Conservation (phyloP, 768 basidiomycete species). For the Boletus tomentosulus region DNA sequence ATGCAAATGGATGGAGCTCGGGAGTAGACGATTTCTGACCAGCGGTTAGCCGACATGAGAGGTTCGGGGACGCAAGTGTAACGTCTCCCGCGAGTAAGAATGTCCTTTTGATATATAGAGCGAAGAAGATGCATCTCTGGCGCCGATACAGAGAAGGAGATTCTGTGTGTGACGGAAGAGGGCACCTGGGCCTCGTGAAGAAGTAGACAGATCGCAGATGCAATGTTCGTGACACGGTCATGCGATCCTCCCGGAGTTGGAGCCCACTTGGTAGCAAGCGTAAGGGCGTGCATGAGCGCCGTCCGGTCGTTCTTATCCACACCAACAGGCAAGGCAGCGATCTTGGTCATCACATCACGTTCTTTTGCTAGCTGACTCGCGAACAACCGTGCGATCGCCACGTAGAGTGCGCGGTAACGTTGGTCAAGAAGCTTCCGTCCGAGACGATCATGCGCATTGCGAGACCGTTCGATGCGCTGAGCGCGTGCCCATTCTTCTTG, state of each 20-base stretch:
- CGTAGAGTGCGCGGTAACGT: conserved; percentile 59
- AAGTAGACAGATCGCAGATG: conserved; percentile 56
- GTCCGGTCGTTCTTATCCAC: conserved; percentile 18
- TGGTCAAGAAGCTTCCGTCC: conserved; percentile 40
- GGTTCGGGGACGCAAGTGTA: conserved; percentile 48
- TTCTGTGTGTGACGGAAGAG: conserved; percentile 1
- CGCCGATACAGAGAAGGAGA: conserved; percentile 19
- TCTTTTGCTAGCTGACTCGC: conserved; percentile 49
- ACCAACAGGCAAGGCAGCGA: conserved; percentile 32
- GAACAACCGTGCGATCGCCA: conserved; percentile 60
- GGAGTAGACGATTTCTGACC: conserved; percentile 53
- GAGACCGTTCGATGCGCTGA: conserved; percentile 20
- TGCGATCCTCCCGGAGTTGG: conserved; percentile 57
- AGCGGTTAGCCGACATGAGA: conserved; percentile 56
- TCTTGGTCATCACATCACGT: conserved; percentile 34
- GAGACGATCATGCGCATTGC: conserved; percentile 34
- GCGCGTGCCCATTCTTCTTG: conserved; percentile 21
- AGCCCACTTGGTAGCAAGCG: conserved; percentile 68
- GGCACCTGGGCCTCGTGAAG: conserved; percentile 39
- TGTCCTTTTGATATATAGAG: conserved; percentile 53
- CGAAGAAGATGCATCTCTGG: conserved; percentile 44
- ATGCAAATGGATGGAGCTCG: conserved; percentile 63
- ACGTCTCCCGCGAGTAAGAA: conserved; percentile 54
- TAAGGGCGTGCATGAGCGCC: conserved; percentile 30
- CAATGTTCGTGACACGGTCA: conserved; percentile 60